Evolutionary conservation across 73 alveolate species (phyloP), one percentile per base, ranked within the genome.

Genomic region (Uronychia binucleata): DNA sequence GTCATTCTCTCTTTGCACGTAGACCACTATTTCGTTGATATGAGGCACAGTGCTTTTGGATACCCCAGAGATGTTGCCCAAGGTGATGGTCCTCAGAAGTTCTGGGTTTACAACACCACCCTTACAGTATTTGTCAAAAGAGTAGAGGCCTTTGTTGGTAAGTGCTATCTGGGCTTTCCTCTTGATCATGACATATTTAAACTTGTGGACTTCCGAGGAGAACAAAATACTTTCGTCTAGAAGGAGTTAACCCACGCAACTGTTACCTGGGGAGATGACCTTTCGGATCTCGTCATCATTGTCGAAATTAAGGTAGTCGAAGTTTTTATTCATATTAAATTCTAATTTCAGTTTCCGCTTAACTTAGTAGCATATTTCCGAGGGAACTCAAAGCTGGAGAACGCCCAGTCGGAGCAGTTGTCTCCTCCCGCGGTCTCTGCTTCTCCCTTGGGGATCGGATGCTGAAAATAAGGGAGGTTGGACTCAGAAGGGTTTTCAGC

Each of bases 1-100:
- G 28, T 79, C 86, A 30, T 79, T 75, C 79, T 29, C 58, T 1
- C 28, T 79, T 58, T 79, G 28, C 1, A 79, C 78, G 28, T 79
- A 78, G 46, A 79, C n/a, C 0, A 79, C 86, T 28, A 79, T 33
- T 67, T 34, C 28, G 5, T 67, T 79, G 28, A 58, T 58, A 1
- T 27, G 59, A 27, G 34, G 79, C 8, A 25, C 29, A 28, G 28
- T 34, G 31, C 86, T 79, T 57, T 35, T 79, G 19, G 86, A 35
- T 28, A 79, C 58, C 27, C 86, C 86, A 33, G 19, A 35, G 1
- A 79, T 33, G 30, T 58, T 34, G 0, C 79, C 34, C 58, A 33
- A 57, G 1, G 77, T 13, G 28, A 79, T 79, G 35, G 59, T 34
- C 58, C 86, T 34, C 86, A 35, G 34, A 13, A 79, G 13, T 26